Evolutionary conservation across 108 stramenopile genomes (phyloP), one percentile per base, ranked within the genome.

Genomic region (Craspedostauros australis): DNA sequence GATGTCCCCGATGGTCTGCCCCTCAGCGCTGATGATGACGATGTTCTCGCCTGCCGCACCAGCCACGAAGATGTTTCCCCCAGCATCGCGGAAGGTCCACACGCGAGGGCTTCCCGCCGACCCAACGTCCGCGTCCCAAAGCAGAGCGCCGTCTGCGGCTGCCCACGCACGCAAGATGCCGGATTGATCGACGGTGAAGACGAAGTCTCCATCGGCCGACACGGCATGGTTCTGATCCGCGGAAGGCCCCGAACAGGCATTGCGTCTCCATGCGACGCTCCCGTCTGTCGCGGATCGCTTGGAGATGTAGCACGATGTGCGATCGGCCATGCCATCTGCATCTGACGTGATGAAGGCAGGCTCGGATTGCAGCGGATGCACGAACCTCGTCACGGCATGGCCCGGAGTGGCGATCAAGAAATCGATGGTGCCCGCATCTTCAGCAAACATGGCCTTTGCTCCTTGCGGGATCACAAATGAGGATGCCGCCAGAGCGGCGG

Each of bases 401-500:
- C 90, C 90, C 15, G 83, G 47, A 1, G 90, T 85, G 2, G 68
- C 41, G n/a, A 91, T 31, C 12, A 68, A 34, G 57, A 85, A 91
- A 48, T 91, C 90, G 38, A 75, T 60, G 5, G 77, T 43, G 8
- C 90, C 90, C 3, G 75, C 84, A 34, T 91, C 90, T 31, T 91
- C 90, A 21, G 50, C 48, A 39, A 58, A 62, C 11, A 79, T 29
- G 5, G 77, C 62, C 11, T 46, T n/a, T n/a, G n/a, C n/a, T n/a
- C n/a, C n/a, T n/a, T n/a, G n/a, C n/a, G n/a, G n/a, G n/a, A n/a
- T n/a, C n/a, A n/a, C n/a, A n/a, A n/a, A n/a, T n/a, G n/a, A n/a
- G n/a, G n/a, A n/a, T n/a, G n/a, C n/a, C n/a, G n/a, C n/a, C n/a
- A n/a, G n/a, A n/a, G n/a, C n/a, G n/a, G n/a, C n/a, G n/a, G n/a